Base-by-base conservation (phyloP, 495 filamentous ascomycete genomes). In the Penicillium verhagenii region DNA sequence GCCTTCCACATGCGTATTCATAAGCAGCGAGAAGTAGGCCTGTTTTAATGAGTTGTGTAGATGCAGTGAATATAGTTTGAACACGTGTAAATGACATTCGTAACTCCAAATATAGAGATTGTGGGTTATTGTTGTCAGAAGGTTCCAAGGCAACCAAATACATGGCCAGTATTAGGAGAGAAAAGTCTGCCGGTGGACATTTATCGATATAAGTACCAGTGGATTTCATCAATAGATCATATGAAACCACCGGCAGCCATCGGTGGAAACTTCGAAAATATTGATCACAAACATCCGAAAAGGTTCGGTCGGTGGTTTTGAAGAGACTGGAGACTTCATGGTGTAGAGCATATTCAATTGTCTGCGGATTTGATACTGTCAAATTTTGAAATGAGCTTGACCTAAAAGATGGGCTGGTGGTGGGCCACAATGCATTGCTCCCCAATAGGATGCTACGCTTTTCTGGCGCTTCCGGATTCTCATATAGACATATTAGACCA, bases 11-110 rank as follows among this genome's bases (percentile, higher is more conserved):
- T 4, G 58, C 59, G 23, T 67, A 64, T 38, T 68, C 65, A 31
- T 63, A 65, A 6, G 56, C 57, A 18, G 62, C 51, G 3, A 76
- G 40, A 20, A 76, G 39, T 2, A 74, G 48, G 2, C 67, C 64
- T 8, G 67, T 62, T 49, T 76, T 71, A 21, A 71, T 55, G 0
- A 73, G 52, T 42, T 53, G 53, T 16, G 29, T 45, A 20, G 24
- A 42, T 9, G 39, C 18, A 35, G 50, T 33, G 1, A 37, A 20
- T n/a, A 4, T 4, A n/a, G 14, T 20, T 37, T 53, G 50, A 29
- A 53, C 38, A 25, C 40, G 16, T 6, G 39, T 45, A 29, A 53
- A 25, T 3, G 20, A 14, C 10, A 33, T 44, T 10, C 28, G 24
- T 4, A 46, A 31, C 25, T 53, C 50, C 11, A 43, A 13, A 37